Conservation (phyloP, 2,329 filamentous ascomycete genomes). For the Xylaria multiplex region DNA sequence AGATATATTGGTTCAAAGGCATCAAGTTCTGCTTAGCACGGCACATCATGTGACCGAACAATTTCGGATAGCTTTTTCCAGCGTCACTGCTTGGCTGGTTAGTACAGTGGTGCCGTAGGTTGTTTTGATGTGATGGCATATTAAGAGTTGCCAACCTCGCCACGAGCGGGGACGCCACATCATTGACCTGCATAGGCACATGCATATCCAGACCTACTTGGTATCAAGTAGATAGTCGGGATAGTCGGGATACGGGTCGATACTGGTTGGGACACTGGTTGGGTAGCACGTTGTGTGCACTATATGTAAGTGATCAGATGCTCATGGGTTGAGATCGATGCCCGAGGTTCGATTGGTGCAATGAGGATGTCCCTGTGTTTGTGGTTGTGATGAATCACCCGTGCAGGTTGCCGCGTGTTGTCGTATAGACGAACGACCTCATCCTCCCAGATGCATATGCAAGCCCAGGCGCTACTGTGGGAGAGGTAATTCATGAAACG, state of each 20-base stretch:
- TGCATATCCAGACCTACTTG: background rate
- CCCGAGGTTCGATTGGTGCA: slow-evolving; percentile 7
- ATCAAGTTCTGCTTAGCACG: background rate
- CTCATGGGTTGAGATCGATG: slow-evolving; percentile 9
- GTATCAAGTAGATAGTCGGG: background rate
- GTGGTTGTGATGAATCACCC: background rate
- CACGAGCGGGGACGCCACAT: slow-evolving; percentile 12
- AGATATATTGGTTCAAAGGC: background rate
- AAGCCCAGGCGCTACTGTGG: slow-evolving; percentile 22
- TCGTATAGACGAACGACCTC: slow-evolving; percentile 10
- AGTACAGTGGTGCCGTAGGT: background rate
- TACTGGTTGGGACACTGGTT: background rate
- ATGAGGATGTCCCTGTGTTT: slow-evolving; percentile 4
- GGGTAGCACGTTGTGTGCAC: background rate
- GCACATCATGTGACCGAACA: background rate
- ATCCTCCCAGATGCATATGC: slow-evolving; percentile 18
- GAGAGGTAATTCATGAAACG: slow-evolving; percentile 25
- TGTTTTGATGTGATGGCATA: slow-evolving; percentile 16
- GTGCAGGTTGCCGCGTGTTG: slow-evolving; percentile 17
- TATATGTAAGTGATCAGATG: slow-evolving; percentile 19
- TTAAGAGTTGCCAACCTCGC: slow-evolving; percentile 12
- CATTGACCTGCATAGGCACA: background rate
- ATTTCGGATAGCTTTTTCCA: background rate
- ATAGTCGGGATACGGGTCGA: background rate
- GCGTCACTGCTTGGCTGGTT: background rate